Evolutionary conservation across 2,329 filamentous ascomycete species (phyloP).

Genomic region (Phaeoacremonium minimum): DNA sequence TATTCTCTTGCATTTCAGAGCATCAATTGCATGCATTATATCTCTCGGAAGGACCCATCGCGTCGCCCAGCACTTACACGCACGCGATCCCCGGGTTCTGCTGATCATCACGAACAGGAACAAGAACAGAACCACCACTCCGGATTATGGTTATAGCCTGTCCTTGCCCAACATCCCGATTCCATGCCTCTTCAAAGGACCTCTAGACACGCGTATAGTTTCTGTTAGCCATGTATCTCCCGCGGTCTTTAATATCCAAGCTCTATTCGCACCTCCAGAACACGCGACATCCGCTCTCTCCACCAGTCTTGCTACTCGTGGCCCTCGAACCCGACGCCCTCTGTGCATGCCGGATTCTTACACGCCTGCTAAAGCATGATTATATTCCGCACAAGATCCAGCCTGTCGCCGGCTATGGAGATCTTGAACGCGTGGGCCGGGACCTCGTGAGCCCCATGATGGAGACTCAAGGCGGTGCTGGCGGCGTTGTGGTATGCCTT

Average conservation of each 20-base stretch:
- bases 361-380: slow-evolving; percentile 89
- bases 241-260: slow-evolving; percentile 80
- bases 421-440: slow-evolving; percentile 74
- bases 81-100: too few species aligned
- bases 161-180: too few species aligned
- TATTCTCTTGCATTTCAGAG: too few species aligned
- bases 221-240: slow-evolving; percentile 75
- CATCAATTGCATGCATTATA: too few species aligned
- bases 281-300: slow-evolving; percentile 83
- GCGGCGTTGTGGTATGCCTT: slow-evolving; percentile 86
- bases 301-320: slow-evolving; percentile 86
- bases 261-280: slow-evolving; percentile 86
- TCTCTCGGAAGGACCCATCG: too few species aligned
- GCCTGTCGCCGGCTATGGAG: slow-evolving; percentile 87
- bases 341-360: slow-evolving; percentile 92
- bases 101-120: too few species aligned
- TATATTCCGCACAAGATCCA: slow-evolving; percentile 98
- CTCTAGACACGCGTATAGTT: slow-evolving; percentile 22
- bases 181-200: neutral
- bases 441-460: slow-evolving; percentile 84
- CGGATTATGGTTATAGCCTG: too few species aligned
- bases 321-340: slow-evolving; percentile 93
- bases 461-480: slow-evolving; percentile 75
- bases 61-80: too few species aligned
- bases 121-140: too few species aligned